A percentile compares a stretch with the other conserved stretches of the same genome.
Conservation (phyloP, 805 yeast species). For the Zygosaccharomyces kombuchaensis region DNA sequence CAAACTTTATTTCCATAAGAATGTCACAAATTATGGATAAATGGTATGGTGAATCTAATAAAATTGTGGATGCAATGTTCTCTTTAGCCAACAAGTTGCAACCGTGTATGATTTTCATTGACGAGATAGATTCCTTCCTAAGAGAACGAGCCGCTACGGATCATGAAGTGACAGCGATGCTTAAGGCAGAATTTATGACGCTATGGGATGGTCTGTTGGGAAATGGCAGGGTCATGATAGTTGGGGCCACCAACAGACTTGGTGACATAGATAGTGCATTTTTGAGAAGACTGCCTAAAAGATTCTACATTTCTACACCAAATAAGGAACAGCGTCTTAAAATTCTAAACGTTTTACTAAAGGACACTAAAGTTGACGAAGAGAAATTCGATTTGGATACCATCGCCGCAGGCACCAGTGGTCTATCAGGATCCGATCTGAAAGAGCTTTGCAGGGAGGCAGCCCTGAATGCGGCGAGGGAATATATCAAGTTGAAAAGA, state of each 20-base stretch:
- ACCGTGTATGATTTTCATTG: slow-evolving; percentile 93
- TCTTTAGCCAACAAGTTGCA: slow-evolving; percentile 83
- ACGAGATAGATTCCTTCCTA: slow-evolving; percentile 91
- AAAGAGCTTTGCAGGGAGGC: slow-evolving; percentile 92
- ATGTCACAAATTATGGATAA: slow-evolving; percentile 95
- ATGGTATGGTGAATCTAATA: slow-evolving; percentile 96
- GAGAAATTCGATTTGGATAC: slow-evolving; percentile 53
- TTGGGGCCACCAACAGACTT: slow-evolving; percentile 94
- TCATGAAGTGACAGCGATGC: slow-evolving; percentile 91
- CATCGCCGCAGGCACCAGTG: slow-evolving; percentile 62
- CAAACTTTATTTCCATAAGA: slow-evolving; percentile 83
- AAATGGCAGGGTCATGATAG: slow-evolving; percentile 74
- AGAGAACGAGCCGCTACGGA: slow-evolving; percentile 80
- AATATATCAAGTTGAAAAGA: slow-evolving; percentile 63
- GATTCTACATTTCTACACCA: slow-evolving; percentile 77
- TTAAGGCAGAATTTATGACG: slow-evolving; percentile 96
- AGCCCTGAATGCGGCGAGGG: slow-evolving; percentile 83
- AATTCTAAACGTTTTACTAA: slow-evolving; percentile 64
- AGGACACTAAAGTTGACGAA: slow-evolving; percentile 56
- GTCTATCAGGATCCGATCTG: slow-evolving; percentile 86
- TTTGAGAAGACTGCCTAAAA: slow-evolving; percentile 86
- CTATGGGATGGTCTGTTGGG: slow-evolving; percentile 89
- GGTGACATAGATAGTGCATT: slow-evolving; percentile 90
- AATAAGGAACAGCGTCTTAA: slow-evolving; percentile 58
- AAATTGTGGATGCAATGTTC: slow-evolving; percentile 88